Evolutionary conservation across 495 filamentous ascomycete genomes (phyloP), one percentile per base, ranked within the genome.

Genomic region (Articulospora tetracladia): DNA sequence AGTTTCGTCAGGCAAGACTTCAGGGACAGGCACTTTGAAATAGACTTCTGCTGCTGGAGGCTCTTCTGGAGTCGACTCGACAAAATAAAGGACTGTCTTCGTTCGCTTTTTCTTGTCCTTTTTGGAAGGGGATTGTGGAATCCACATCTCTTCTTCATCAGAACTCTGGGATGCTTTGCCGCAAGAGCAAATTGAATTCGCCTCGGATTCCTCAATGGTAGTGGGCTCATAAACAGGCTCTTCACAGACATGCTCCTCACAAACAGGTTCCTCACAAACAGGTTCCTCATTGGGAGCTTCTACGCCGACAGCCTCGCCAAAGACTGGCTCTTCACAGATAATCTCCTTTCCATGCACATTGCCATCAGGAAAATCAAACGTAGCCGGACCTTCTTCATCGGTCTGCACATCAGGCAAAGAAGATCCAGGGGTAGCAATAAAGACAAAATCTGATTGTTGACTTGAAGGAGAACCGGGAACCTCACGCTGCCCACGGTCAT

Each of bases 391-490:
- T 17, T 44, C 39, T n/a, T 19, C 11, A 19, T 7, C 39, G 10
- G 3, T 3, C n/a, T 3, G 10, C 39, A 7, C 39, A 59, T 48
- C 28, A 19, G 50, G 24, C 39, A 60, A 46, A 54, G 49, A 54
- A 12, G 58, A 54, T 53, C 15, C 50, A 28, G 50, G 49, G 46
- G 36, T 60, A 2, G 22, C 36, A 24, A 60, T 27, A 47, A 44
- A n/a, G 19, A 46, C 34, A 54, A 23, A 54, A 1, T 46, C 50
- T 30, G 58, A 60, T 26, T 30, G 28, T 12, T 32, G 26, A 22
- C 46, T 52, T 3, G 20, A 13, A 36, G 20, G 20, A 59, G 46
- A 10, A 41, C 22, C 34, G 11, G 27, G 12, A 23, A 36, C 24
- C 39, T 48, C 13, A 17, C n/a, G 22, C 23, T 54, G 34, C 19